Base-by-base conservation (phyloP, 768 basidiomycete species). In the Macrolepiota albuminosa region DNA sequence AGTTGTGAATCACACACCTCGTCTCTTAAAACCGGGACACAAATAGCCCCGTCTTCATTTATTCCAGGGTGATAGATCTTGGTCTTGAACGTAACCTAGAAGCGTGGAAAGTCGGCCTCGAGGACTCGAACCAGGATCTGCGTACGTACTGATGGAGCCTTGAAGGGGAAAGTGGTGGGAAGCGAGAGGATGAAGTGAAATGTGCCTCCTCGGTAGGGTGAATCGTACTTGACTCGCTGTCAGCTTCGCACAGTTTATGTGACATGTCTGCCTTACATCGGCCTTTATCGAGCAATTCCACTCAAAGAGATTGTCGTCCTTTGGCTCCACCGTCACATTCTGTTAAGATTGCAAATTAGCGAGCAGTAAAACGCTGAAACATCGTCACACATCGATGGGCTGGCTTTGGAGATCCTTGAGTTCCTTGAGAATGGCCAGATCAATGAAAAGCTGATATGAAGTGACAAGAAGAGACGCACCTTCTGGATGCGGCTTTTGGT, bases 51-150 rank as follows among this genome's bases (percentile, higher is more conserved):
- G 69, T 94, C 91, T 58, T 93, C 92, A 63, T 94, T 92, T 70
- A 94, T 89, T 40, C 93, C 92, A 31, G 92, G 92, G 71, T 94
- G 92, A 69, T 94, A 94, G 49, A 94, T 88, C 80, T 86, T 93
- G 57, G 92, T 94, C 43, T 37, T 31, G 37, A 61, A 40, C 40
- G 83, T 84, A 45, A 94, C 89, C 91, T 93, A 21, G 57, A 49
- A 58, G 59, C 49, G 53, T 39, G 62, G 61, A 59, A 56, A 57
- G 47, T 39, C 56, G 46, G 57, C 56, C 53, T 56, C 46, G 55
- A 56, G 54, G 34, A 43, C 14, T 48, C 51, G 16, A 43, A 31
- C 1, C 21, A 13, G 14, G 52, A 18, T 26, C 10, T 45, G 51
- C 26, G 47, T 45, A 45, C 78, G 65, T 73, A 92, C 91, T 59